These are phyloP conservation scores for Claviceps sp. DNA, from an alignment of 2,329 filamentous ascomycete genomes.

Conservation along the genomic window DNA sequence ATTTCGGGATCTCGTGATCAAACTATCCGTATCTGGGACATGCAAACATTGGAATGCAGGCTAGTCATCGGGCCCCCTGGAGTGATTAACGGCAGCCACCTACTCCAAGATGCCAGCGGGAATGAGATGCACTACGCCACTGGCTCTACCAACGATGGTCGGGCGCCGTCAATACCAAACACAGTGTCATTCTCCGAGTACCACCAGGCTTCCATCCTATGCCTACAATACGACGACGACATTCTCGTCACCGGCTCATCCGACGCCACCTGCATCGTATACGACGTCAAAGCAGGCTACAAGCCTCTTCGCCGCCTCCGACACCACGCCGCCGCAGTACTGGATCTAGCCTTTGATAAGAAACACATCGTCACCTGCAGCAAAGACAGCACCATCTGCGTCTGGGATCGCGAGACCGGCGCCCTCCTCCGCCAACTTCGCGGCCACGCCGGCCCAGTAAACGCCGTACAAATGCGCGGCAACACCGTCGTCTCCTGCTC, in stretches of 20 bases:
- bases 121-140: constrained; percentile 42
- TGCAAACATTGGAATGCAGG: constrained; percentile 72
- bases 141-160: constrained; percentile 33
- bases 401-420: constrained; percentile 81
- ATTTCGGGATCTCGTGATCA: constrained; percentile 92
- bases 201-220: constrained; percentile 87
- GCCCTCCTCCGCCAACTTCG: constrained; percentile 62
- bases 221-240: constrained; percentile 82
- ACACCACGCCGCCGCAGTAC: constrained; percentile 73
- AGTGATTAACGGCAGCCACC: constrained; percentile 38
- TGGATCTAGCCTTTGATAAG: constrained; percentile 87
- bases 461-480: constrained; percentile 87
- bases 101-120: constrained; percentile 39
- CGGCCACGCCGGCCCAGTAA: constrained; percentile 85
- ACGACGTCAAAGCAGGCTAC: constrained; percentile 69
- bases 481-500: constrained; percentile 88
- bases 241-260: constrained; percentile 94
- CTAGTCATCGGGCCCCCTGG: constrained; percentile 74
- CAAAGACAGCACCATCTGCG: constrained; percentile 86
- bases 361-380: constrained; percentile 93
- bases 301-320: constrained; percentile 64
- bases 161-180: constrained; percentile 35
- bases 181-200: constrained; percentile 48
- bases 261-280: constrained; percentile 81
- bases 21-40: constrained; percentile 93